Evolutionary conservation across 75 land plant genomes (phyloP).

Genomic region (Azolla pinnata): DNA sequence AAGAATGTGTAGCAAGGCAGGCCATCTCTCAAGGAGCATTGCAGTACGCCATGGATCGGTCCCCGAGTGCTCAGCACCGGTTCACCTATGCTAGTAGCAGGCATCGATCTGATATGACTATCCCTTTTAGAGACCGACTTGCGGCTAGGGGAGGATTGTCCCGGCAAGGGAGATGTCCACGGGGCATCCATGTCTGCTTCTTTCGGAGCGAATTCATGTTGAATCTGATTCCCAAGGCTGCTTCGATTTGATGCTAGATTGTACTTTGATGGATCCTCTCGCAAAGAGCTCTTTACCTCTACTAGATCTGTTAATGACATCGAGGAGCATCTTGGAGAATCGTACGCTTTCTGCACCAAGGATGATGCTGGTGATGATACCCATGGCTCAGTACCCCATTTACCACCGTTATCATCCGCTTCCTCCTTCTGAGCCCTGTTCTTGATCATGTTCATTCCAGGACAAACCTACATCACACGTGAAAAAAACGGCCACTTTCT

Average conservation of each 20-base stretch:
- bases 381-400: too few species aligned
- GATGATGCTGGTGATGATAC: too few species aligned
- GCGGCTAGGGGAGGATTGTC: not conserved
- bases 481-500: too few species aligned
- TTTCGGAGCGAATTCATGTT: not conserved
- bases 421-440: too few species aligned
- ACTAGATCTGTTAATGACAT: conserved; percentile 7
- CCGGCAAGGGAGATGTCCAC: not conserved
- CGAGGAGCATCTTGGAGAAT: conserved; percentile 4
- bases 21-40: conserved; percentile 1
- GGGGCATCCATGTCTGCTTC: not conserved
- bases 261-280: not conserved
- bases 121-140: conserved; percentile 1
- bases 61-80: not conserved
- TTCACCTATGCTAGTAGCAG: not conserved
- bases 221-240: not conserved
- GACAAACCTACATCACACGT: too few species aligned
- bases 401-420: too few species aligned
- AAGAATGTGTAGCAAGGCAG: conserved; percentile 3
- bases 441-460: too few species aligned
- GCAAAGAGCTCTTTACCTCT: not conserved
- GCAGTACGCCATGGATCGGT: not conserved
- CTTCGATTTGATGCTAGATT: not conserved
- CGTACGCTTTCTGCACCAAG: too few species aligned
- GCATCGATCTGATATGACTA: too few species aligned